Percentiles rank a stretch among this genome's conserved stretches.
Conservation (phyloP, 768 basidiomycete species). For the Mycena albidolilacea region DNA sequence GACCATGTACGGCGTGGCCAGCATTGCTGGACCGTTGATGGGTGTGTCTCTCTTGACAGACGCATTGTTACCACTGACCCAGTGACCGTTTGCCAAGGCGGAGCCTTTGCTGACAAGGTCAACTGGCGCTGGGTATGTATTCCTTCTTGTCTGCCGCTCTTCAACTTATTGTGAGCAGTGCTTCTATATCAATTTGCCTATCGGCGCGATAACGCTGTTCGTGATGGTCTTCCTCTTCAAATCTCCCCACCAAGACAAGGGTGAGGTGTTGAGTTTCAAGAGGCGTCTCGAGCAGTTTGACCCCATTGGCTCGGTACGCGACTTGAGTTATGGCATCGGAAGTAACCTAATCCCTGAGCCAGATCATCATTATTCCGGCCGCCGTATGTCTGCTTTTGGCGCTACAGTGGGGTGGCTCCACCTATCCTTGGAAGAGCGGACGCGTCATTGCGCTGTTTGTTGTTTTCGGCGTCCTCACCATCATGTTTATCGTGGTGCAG, state of each 20-base stretch:
- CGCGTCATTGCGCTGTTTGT: slow-evolving; percentile 36
- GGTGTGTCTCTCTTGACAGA: slow-evolving; percentile 23
- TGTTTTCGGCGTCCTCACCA: slow-evolving; percentile 36
- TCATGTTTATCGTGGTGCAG: slow-evolving; percentile 37
- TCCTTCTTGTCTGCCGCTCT: neutral
- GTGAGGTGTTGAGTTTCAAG: slow-evolving; percentile 19
- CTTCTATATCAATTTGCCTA: slow-evolving; percentile 53
- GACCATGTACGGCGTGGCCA: slow-evolving; percentile 40
- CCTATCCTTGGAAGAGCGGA: slow-evolving; percentile 56
- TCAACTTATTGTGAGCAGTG: slow-evolving; percentile 20
- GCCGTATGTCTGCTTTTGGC: slow-evolving; percentile 47
- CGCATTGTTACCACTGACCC: neutral
- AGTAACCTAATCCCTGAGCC: neutral
- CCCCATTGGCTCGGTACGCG: slow-evolving; percentile 35
- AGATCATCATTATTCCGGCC: slow-evolving; percentile 38
- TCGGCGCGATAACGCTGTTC: slow-evolving; percentile 25
- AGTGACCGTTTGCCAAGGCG: neutral
- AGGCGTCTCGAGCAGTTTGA: slow-evolving; percentile 39
- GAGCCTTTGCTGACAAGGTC: slow-evolving; percentile 38
- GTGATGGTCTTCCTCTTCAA: slow-evolving; percentile 42
- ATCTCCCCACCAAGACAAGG: slow-evolving; percentile 36
- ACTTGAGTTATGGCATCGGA: neutral
- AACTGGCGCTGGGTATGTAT: slow-evolving; percentile 53
- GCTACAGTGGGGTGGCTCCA: slow-evolving; percentile 62
- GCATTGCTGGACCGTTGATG: slow-evolving; percentile 48